phyloP scores from a whole-genome alignment of 441 rosid species.

The Viola pubescens region DNA sequence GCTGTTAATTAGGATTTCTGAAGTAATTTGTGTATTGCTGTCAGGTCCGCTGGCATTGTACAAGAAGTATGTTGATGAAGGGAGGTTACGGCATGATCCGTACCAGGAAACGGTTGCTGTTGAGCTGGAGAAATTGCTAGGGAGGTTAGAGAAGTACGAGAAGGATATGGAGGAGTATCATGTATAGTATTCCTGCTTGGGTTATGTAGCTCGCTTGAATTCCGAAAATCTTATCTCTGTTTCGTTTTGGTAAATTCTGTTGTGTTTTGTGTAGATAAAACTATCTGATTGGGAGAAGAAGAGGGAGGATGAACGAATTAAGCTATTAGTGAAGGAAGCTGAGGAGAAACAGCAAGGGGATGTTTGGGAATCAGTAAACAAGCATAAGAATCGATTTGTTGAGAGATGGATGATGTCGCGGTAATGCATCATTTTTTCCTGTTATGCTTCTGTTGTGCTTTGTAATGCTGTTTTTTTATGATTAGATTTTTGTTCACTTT shows the following conservation, averaged over 20 bases:
- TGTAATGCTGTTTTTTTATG: background rate
- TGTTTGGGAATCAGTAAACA: slow-evolving; percentile 49
- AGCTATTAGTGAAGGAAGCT: slow-evolving; percentile 73
- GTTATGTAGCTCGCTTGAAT: background rate
- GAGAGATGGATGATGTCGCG: slow-evolving; percentile 48
- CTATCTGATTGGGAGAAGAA: slow-evolving; percentile 73
- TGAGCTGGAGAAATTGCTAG: slow-evolving; percentile 55
- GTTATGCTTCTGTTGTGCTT: background rate
- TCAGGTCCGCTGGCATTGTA: slow-evolving; percentile 48
- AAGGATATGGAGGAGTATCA: slow-evolving; percentile 78
- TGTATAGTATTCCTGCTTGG: slow-evolving; percentile 25
- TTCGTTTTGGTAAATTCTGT: slow-evolving; percentile 7
- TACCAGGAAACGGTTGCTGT: slow-evolving; percentile 66
- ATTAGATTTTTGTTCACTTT: slow-evolving; percentile 1
- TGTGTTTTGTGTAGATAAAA: slow-evolving; percentile 37
- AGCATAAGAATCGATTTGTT: slow-evolving; percentile 38
- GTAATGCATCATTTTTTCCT: slow-evolving; percentile 22
- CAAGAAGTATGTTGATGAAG: slow-evolving; percentile 52
- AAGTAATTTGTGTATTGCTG: background rate
- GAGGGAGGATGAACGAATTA: slow-evolving; percentile 57
- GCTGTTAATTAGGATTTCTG: too few relatives aligned
- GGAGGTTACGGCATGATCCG: slow-evolving; percentile 68
- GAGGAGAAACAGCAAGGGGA: slow-evolving; percentile 58
- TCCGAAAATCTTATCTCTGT: background rate
- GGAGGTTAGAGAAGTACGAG: slow-evolving; percentile 70